phyloP scores from a whole-genome alignment of 2,329 filamentous ascomycete species.

The Coniosporium tulheliwenetii region DNA sequence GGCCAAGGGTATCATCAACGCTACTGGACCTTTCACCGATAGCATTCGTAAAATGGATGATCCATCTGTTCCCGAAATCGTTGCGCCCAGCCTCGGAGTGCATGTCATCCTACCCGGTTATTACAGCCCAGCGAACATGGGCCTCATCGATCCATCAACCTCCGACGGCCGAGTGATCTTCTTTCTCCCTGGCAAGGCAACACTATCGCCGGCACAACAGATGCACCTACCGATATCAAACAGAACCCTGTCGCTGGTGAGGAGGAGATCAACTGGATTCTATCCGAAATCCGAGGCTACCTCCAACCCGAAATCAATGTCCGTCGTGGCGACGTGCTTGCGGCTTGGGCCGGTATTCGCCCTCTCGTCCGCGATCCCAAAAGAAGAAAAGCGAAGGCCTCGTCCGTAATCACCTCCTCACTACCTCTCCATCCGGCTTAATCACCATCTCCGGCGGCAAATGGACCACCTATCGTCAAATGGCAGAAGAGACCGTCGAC shows the following conservation, averaged over 20 bases:
- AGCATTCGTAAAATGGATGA: slow-evolving; percentile 77
- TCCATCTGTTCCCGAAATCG: slow-evolving; percentile 54
- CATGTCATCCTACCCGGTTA: slow-evolving; percentile 80
- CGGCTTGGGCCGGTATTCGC: slow-evolving; percentile 78
- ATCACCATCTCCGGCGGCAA: slow-evolving; percentile 80
- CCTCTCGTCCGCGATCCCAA: slow-evolving; percentile 78
- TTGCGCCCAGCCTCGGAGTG: slow-evolving; percentile 71
- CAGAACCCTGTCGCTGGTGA: slow-evolving; percentile 64
- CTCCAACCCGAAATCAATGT: slow-evolving; percentile 74
- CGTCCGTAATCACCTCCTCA: slow-evolving; percentile 73
- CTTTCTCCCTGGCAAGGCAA: slow-evolving; percentile 87
- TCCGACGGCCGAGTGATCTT: slow-evolving; percentile 85
- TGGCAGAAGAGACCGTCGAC: slow-evolving; percentile 82
- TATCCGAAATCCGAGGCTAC: slow-evolving; percentile 69
- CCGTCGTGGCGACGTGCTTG: slow-evolving; percentile 71
- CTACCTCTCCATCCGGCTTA: slow-evolving; percentile 63
- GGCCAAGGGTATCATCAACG: slow-evolving; percentile 74
- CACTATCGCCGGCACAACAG: slow-evolving; percentile 79
- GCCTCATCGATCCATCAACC: slow-evolving; percentile 70
- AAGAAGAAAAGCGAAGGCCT: slow-evolving; percentile 75
- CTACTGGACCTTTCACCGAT: slow-evolving; percentile 78
- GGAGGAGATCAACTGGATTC: slow-evolving; percentile 76
- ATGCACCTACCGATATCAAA: slow-evolving; percentile 58
- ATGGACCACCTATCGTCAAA: slow-evolving; percentile 87
- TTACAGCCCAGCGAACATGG: slow-evolving; percentile 75